phyloP scores from a whole-genome alignment of 2,329 filamentous ascomycete genomes.

The Fusarium bactridioides region DNA sequence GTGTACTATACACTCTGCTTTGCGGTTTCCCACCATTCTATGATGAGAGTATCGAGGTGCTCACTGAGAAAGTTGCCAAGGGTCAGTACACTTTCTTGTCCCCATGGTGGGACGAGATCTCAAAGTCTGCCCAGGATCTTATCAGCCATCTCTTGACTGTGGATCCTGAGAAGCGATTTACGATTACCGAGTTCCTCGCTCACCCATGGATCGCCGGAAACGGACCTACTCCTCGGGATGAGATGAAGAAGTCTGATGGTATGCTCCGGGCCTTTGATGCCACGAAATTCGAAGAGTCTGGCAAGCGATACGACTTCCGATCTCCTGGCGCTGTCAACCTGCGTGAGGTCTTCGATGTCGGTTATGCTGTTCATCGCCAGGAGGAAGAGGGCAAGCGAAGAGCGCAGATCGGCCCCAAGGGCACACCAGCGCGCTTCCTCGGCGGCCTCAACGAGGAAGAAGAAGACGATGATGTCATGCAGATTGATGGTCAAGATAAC shows the following conservation, averaged over 20 bases:
- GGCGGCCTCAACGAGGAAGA: constrained; percentile 75
- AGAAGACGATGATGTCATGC: constrained; percentile 58
- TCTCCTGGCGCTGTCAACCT: constrained; percentile 95
- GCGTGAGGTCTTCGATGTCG: constrained; percentile 96
- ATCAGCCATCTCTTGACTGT: constrained; percentile 94
- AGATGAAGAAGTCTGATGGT: constrained; percentile 61
- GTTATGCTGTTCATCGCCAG: constrained; percentile 96
- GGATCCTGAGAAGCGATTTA: constrained; percentile 93
- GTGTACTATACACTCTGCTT: constrained; percentile 94
- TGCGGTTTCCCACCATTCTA: constrained; percentile 99
- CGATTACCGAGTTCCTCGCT: constrained; percentile 89
- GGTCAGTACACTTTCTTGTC: constrained; percentile 98
- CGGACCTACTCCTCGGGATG: constrained; percentile 63
- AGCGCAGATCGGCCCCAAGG: constrained; percentile 81
- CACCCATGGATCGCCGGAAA: constrained; percentile 90
- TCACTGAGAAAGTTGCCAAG: constrained; percentile 96
- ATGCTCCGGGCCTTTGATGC: constrained; percentile 65
- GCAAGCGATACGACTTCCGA: constrained; percentile 87
- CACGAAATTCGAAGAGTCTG: constrained; percentile 61
- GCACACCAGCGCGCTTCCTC: constrained; percentile 62
- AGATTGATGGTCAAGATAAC: constrained; percentile 68
- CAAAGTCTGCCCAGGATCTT: constrained; percentile 90
- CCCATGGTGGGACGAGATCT: constrained; percentile 99
- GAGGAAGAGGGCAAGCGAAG: constrained; percentile 94
- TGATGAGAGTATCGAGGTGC: constrained; percentile 94